phyloP scores from a whole-genome alignment of 2,329 filamentous ascomycete species.

The Sodiomyces alkalinus region DNA sequence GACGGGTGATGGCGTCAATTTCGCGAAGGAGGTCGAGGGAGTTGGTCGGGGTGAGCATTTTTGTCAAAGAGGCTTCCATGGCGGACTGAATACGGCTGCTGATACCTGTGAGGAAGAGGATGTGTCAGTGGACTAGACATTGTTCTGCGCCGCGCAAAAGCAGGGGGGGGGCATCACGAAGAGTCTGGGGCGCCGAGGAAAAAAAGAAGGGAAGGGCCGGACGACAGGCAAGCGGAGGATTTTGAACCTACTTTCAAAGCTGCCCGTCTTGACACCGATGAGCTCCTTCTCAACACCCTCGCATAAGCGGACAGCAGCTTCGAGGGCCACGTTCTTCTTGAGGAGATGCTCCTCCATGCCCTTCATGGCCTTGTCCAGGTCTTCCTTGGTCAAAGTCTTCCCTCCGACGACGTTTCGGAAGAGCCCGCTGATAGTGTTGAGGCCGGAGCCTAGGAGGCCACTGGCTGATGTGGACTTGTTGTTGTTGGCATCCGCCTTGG shows the following conservation, averaged over 20 bases:
- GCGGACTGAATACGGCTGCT: slow-evolving; percentile 70
- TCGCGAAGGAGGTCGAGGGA: slow-evolving; percentile 90
- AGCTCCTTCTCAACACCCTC: slow-evolving; percentile 84
- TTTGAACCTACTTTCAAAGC: slow-evolving; percentile 63
- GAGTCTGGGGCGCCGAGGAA: neutral
- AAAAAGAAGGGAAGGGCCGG: slow-evolving; percentile 11
- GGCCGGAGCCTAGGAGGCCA: slow-evolving; percentile 62
- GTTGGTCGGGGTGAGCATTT: slow-evolving; percentile 90
- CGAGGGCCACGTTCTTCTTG: slow-evolving; percentile 89
- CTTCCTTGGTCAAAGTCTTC: slow-evolving; percentile 76
- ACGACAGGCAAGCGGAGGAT: neutral
- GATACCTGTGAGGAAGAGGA: slow-evolving; percentile 32
- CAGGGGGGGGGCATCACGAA: too few relatives aligned
- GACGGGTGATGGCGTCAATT: slow-evolving; percentile 64
- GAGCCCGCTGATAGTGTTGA: slow-evolving; percentile 72
- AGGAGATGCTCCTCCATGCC: slow-evolving; percentile 92
- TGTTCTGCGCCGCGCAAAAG: too few relatives aligned
- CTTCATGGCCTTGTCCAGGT: slow-evolving; percentile 84
- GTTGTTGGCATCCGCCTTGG: slow-evolving; percentile 32
- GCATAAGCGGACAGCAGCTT: slow-evolving; percentile 82
- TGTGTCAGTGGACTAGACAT: slow-evolving; percentile 11
- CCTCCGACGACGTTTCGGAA: slow-evolving; percentile 94
- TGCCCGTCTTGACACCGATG: slow-evolving; percentile 78
- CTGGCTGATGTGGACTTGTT: slow-evolving; percentile 27
- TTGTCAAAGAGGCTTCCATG: slow-evolving; percentile 83